phyloP scores from a whole-genome alignment of 495 filamentous ascomycete species.

The Cryomyces antarcticus region DNA sequence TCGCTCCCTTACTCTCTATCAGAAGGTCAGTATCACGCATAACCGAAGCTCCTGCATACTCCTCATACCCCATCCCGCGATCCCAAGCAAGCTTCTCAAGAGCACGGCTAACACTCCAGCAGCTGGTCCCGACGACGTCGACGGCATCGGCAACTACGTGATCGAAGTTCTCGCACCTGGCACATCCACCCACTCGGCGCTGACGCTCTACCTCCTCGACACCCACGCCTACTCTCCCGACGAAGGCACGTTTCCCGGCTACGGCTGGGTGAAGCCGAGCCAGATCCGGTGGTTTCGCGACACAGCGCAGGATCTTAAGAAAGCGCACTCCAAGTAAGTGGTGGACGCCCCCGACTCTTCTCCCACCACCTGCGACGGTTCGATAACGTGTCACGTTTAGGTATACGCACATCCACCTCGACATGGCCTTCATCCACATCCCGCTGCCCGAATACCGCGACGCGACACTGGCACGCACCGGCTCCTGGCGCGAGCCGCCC shows the following conservation, averaged over 20 bases:
- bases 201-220: slow-evolving; percentile 87
- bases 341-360: no score
- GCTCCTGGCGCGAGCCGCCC: slow-evolving; percentile 49
- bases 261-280: slow-evolving; percentile 87
- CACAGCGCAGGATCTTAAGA: slow-evolving; percentile 45
- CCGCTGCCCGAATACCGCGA: slow-evolving; percentile 71
- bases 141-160: slow-evolving; percentile 86
- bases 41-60: no score
- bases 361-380: no score
- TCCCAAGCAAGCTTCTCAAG: no score
- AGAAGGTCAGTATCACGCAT: no score
- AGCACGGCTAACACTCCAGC: no score
- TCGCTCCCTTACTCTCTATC: slow-evolving; percentile 78
- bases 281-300: slow-evolving; percentile 89
- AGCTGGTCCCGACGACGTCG: slow-evolving; percentile 61
- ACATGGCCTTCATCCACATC: slow-evolving; percentile 95
- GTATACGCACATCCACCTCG: slow-evolving; percentile 82
- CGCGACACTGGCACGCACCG: slow-evolving; percentile 30
- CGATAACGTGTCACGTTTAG: no score
- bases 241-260: slow-evolving; percentile 64
- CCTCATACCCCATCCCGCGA: no score
- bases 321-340: slow-evolving; percentile 40
- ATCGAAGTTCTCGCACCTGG: slow-evolving; percentile 74
- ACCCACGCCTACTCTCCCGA: slow-evolving; percentile 85
- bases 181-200: slow-evolving; percentile 59